Conservation (phyloP, 805 yeast genomes). For the Lipomyces spencermartinsiae region DNA sequence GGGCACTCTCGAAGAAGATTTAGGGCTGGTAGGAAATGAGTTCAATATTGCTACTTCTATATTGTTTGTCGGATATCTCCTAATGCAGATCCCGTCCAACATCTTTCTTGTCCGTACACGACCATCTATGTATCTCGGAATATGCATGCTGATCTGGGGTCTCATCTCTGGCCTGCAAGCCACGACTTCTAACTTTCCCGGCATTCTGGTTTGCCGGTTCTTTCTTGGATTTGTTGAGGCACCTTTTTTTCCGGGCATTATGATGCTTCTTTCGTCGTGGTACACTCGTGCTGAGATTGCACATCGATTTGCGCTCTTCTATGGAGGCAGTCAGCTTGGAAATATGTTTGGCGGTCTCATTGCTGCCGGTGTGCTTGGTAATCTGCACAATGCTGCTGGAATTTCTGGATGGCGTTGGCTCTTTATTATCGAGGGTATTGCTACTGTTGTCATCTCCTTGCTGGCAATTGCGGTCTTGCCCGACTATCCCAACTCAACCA, state of each 20-base stretch:
- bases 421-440: slow-evolving; percentile 55
- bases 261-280: slow-evolving; percentile 47
- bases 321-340: slow-evolving; percentile 58
- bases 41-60: slow-evolving; percentile 54
- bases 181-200: slow-evolving; percentile 47
- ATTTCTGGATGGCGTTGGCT: slow-evolving; percentile 57
- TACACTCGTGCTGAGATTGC: slow-evolving; percentile 57
- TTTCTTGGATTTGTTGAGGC: slow-evolving; percentile 49
- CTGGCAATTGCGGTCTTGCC: slow-evolving; percentile 48
- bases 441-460: slow-evolving; percentile 43
- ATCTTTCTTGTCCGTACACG: slow-evolving; percentile 44
- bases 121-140: slow-evolving; percentile 33
- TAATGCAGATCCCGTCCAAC: slow-evolving; percentile 35
- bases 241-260: slow-evolving; percentile 49
- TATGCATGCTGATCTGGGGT: slow-evolving; percentile 49
- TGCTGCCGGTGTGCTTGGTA: slow-evolving; percentile 57
- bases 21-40: slow-evolving; percentile 49
- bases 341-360: slow-evolving; percentile 65
- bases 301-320: slow-evolving; percentile 54
- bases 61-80: slow-evolving; percentile 44
- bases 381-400: slow-evolving; percentile 50
- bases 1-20: slow-evolving; percentile 50
- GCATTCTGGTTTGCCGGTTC: slow-evolving; percentile 47
- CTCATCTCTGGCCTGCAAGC: slow-evolving; percentile 43
- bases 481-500: slow-evolving; percentile 51